A percentile compares a stretch with the other conserved stretches of the same genome.
Conservation (phyloP, 306 rosid species). For the Hippophae gyantsensis region DNA sequence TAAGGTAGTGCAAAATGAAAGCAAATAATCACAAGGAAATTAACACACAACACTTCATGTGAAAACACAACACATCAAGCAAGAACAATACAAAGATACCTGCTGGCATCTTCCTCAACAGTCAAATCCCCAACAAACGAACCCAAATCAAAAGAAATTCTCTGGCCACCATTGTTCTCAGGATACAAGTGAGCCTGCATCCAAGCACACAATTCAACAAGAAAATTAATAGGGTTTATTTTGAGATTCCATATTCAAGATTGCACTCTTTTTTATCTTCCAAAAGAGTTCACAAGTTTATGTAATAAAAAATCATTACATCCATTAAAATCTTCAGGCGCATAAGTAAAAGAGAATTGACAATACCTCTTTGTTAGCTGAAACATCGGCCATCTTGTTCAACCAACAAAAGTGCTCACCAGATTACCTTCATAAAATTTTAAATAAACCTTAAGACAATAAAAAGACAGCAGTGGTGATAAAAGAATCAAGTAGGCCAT, state of each 20-base stretch:
- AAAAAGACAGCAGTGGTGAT: too few relatives aligned
- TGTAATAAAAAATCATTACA: too few relatives aligned
- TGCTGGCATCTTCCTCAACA: slow-evolving; percentile 67
- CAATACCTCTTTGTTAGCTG: slow-evolving; percentile 18
- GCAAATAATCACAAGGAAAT: neutral
- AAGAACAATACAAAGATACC: slow-evolving; percentile 21
- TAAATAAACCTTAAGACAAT: too few relatives aligned
- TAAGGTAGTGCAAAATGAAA: neutral
- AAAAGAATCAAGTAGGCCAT: too few relatives aligned
- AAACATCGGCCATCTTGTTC: slow-evolving; percentile 29
- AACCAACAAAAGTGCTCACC: neutral
- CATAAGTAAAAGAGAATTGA: neutral
- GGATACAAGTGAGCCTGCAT: slow-evolving; percentile 36
- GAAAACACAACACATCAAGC: neutral
- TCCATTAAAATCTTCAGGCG: neutral
- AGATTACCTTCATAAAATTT: neutral
- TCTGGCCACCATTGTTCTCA: slow-evolving; percentile 31
- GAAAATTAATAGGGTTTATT: neutral
- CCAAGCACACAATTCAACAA: neutral
- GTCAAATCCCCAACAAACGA: slow-evolving; percentile 74
- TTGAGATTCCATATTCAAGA: neutral
- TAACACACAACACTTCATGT: too few relatives aligned
- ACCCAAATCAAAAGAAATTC: slow-evolving; percentile 54
- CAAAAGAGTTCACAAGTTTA: neutral
- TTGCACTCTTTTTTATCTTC: neutral